Conservation (phyloP, 2,329 filamentous ascomycete genomes). For the Curvularia lunata region DNA sequence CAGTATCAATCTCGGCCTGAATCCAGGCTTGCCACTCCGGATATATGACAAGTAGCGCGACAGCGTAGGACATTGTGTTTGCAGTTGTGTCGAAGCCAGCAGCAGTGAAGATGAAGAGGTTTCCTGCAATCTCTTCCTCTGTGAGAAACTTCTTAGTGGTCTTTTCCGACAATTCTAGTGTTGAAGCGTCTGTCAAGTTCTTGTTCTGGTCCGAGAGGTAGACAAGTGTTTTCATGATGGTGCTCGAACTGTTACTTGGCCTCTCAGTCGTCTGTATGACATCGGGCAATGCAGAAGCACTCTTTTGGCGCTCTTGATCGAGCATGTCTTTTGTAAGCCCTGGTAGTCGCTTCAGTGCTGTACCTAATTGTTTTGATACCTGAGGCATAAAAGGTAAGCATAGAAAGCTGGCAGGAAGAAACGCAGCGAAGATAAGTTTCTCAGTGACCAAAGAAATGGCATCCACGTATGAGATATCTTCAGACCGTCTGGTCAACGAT, state of each 20-base stretch:
- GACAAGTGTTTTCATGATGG: slow-evolving; percentile 10
- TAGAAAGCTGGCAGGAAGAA: slow-evolving; percentile 6
- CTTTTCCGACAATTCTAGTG: neutral
- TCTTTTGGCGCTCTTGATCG: neutral
- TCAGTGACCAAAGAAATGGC: slow-evolving; percentile 3
- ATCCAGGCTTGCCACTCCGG: slow-evolving; percentile 61
- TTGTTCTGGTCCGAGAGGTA: slow-evolving; percentile 5
- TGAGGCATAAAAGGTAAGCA: slow-evolving; percentile 10
- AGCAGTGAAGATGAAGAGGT: slow-evolving; percentile 29
- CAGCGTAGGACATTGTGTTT: slow-evolving; percentile 56
- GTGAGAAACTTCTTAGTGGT: slow-evolving; percentile 4
- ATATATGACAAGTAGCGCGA: slow-evolving; percentile 54
- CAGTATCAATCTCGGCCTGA: slow-evolving; percentile 52
- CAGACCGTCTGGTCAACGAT: neutral
- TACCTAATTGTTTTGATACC: neutral
- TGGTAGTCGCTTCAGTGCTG: slow-evolving; percentile 1
- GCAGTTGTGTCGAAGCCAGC: slow-evolving; percentile 44
- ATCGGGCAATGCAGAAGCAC: neutral
- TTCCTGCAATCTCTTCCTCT: slow-evolving; percentile 28
- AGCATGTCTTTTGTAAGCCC: neutral
- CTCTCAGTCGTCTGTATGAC: neutral
- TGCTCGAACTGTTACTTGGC: neutral
- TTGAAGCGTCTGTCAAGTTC: neutral
- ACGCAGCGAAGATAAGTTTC: slow-evolving; percentile 4
- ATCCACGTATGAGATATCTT: neutral